These are phyloP conservation scores for Psilocybe mexicana DNA, from an alignment of 1,284 basidiomycete species.

Conservation along the genomic window DNA sequence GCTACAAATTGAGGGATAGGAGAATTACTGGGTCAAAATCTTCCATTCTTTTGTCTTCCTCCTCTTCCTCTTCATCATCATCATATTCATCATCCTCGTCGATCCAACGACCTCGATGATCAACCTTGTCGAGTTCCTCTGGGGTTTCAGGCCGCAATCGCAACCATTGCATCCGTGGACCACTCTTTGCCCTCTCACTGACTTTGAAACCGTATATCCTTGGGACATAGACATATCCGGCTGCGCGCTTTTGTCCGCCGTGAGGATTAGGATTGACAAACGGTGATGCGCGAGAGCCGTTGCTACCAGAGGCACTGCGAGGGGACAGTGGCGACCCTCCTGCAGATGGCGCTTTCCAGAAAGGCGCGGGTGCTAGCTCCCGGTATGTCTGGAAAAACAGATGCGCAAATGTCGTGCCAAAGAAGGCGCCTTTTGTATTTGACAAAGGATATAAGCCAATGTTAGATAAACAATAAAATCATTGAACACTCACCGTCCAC, in stretches of 20 bases:
- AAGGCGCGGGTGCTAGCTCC: conserved; percentile 85
- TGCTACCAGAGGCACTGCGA: conserved; percentile 44
- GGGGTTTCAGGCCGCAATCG: conserved; percentile 79
- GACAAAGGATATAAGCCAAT: neutral
- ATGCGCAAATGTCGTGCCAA: conserved; percentile 97
- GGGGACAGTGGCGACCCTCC: conserved; percentile 57
- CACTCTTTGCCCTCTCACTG: conserved; percentile 82
- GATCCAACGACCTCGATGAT: conserved; percentile 86
- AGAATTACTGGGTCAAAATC: conserved; percentile 75
- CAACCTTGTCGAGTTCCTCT: conserved; percentile 83
- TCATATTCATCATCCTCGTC: conserved; percentile 65
- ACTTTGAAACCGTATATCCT: conserved; percentile 94
- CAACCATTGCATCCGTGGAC: conserved; percentile 97
- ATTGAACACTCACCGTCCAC: conserved; percentile 80
- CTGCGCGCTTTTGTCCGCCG: conserved; percentile 84
- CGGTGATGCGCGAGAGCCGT: conserved; percentile 51
- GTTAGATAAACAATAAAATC: neutral
- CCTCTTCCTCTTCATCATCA: conserved; percentile 67
- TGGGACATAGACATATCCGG: conserved; percentile 86
- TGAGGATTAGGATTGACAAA: conserved; percentile 84
- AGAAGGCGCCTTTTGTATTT: conserved; percentile 83
- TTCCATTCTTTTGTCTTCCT: conserved; percentile 76
- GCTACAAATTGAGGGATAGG: conserved; percentile 4
- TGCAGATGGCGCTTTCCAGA: conserved; percentile 65
- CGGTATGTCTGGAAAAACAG: conserved; percentile 98